These are phyloP conservation scores for Ceratocystis colombiana DNA, from an alignment of 2,329 filamentous ascomycete species.

Conservation along the genomic window DNA sequence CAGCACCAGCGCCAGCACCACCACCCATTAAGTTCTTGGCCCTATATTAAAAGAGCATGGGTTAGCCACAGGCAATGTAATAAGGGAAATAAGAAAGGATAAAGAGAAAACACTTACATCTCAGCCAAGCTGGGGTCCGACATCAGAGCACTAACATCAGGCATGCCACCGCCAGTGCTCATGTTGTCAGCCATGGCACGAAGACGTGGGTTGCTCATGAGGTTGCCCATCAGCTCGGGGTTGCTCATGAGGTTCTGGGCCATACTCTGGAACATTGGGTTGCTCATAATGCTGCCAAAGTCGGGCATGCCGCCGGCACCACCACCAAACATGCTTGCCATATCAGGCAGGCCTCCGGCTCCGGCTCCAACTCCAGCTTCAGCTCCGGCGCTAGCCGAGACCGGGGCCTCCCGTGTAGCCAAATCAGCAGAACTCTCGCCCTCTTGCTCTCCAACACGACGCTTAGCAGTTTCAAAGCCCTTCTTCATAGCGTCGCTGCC, in stretches of 20 bases:
- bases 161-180: slow-evolving; percentile 66
- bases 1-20: slow-evolving; percentile 30
- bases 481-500: slow-evolving; percentile 97
- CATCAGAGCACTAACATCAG: slow-evolving; percentile 78
- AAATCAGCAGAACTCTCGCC: slow-evolving; percentile 35
- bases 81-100: not conserved
- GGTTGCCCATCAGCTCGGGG: slow-evolving; percentile 77
- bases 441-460: slow-evolving; percentile 71
- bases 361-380: slow-evolving; percentile 29
- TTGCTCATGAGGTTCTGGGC: slow-evolving; percentile 97
- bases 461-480: slow-evolving; percentile 87
- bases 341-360: slow-evolving; percentile 56
- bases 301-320: slow-evolving; percentile 78
- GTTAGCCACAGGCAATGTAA: slow-evolving; percentile 16
- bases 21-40: slow-evolving; percentile 41
- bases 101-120: slow-evolving; percentile 56
- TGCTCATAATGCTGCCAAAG: slow-evolving; percentile 78
- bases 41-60: slow-evolving; percentile 30
- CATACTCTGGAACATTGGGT: slow-evolving; percentile 97
- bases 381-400: slow-evolving; percentile 29
- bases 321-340: slow-evolving; percentile 65
- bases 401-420: slow-evolving; percentile 29
- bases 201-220: slow-evolving; percentile 89
- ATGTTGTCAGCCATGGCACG: slow-evolving; percentile 80
- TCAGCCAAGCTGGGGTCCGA: slow-evolving; percentile 83